Evolutionary conservation across 164 flowering plant genomes (phyloP).

Genomic region (Brasenia schreberi): DNA sequence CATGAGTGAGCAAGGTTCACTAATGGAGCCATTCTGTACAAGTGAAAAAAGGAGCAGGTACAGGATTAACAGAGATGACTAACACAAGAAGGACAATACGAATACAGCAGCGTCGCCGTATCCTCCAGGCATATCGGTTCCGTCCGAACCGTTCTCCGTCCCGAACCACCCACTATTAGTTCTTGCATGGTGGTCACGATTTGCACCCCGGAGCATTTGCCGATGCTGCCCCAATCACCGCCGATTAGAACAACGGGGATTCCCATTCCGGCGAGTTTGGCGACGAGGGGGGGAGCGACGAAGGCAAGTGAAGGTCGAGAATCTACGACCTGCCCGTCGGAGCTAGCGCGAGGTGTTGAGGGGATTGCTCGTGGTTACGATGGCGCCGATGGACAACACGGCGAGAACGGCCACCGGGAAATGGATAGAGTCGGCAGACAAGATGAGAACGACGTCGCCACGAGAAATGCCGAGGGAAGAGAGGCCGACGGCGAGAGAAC

Average conservation of each 20-base stretch:
- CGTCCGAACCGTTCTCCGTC: slow-evolving; percentile 13
- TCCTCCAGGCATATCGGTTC: slow-evolving; percentile 48
- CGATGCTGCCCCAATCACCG: not conserved
- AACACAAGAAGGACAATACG: no score
- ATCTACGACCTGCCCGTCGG: slow-evolving; percentile 53
- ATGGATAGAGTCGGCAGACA: slow-evolving; percentile 80
- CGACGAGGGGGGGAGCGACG: slow-evolving; percentile 35
- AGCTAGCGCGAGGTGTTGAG: slow-evolving; percentile 73
- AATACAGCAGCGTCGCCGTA: not conserved
- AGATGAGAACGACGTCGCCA: slow-evolving; percentile 75
- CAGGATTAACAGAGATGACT: no score
- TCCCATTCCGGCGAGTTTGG: slow-evolving; percentile 42
- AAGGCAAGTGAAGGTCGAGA: slow-evolving; percentile 72
- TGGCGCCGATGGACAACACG: slow-evolving; percentile 75
- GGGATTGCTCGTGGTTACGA: slow-evolving; percentile 86
- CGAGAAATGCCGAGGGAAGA: slow-evolving; percentile 49
- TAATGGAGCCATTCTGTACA: no score
- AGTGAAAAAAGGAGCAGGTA: no score
- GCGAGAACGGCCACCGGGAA: slow-evolving; percentile 71
- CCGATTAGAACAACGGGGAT: slow-evolving; percentile 49
- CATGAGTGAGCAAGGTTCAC: no score
- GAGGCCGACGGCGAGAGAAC: slow-evolving; percentile 45
- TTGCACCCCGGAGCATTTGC: not conserved
- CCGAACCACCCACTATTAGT: slow-evolving; percentile 29
- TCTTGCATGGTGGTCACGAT: slow-evolving; percentile 17